Evolutionary conservation across 140 eudicot species (phyloP), one percentile per base, ranked within the genome.

Genomic region (Oenanthe javanica): DNA sequence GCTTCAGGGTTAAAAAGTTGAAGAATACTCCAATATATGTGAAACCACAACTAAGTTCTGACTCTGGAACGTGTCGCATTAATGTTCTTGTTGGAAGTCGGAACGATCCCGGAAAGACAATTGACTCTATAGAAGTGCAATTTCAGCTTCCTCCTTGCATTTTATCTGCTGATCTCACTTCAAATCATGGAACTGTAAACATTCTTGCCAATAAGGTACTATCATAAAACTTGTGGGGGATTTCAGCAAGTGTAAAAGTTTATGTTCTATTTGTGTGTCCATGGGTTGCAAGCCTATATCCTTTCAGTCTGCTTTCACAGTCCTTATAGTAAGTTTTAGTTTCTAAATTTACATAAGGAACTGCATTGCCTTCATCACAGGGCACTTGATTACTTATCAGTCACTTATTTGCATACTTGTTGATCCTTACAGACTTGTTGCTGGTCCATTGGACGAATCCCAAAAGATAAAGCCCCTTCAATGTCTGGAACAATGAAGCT

Each of bases 161-260:
- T 48, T 66, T 80, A 46, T 92, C 99, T 1, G 90, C 99, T 79
- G 94, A 95, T 85, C 92, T 95, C 78, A 83, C 95, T 77, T 81
- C 99, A 69, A 95, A 95, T 79, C 87, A 85, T 84, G 99, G 99
- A 71, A 83, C 99, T 49, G 97, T 95, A 50, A 84, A 92, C 83
- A 86, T 95, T 70, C 97, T 95, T 85, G 87, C 97, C 80, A 91
- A 92, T 79, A 90, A 92, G 98, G 98, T 94, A 85, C 80, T 75
- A 45, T 55, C 64, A 5, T 9, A 27, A 75, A n/a, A 27, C 64
- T 75, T 75, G 3, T 48, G 9, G 11, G 43, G 13, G 9, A 23
- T 50, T 75, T 50, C 25, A 14, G 0, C 13, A 14, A 75, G 12
- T 43, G 23, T 27, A 50, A 49, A 75, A 9, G 25, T 23, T 25